These are phyloP conservation scores for Melocanna baccifera DNA, from an alignment of 176 grass and related monocot genomes.

Conservation along the genomic window DNA sequence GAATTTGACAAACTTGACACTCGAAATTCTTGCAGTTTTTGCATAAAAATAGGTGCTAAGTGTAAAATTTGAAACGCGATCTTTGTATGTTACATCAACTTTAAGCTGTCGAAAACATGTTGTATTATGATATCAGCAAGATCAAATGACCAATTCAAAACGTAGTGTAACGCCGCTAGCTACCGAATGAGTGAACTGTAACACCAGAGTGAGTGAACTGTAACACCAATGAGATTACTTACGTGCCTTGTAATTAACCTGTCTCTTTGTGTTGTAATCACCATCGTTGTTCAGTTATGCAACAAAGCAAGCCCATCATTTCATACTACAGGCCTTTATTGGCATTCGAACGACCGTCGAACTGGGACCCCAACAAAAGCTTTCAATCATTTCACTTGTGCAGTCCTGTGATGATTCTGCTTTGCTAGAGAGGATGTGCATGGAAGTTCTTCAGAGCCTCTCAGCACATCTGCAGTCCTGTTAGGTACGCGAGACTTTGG, in stretches of 20 bases:
- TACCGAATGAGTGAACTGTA: not conserved
- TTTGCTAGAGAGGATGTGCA: constrained; percentile 15
- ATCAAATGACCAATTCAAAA: not conserved
- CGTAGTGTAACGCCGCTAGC: not conserved
- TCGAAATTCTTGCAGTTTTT: not conserved
- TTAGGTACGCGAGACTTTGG: not conserved
- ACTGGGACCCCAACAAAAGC: not conserved
- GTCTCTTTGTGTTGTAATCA: constrained; percentile 21
- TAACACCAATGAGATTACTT: not conserved
- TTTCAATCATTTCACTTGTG: constrained; percentile 1
- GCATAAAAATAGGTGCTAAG: not conserved
- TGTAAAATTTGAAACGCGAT: not conserved
- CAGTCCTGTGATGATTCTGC: constrained; percentile 11
- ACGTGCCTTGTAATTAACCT: constrained; percentile 12
- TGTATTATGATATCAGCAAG: not conserved
- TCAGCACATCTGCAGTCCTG: not conserved
- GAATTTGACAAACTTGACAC: not conserved
- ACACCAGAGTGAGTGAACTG: no score
- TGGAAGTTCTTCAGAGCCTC: not conserved
- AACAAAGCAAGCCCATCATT: constrained; percentile 10
- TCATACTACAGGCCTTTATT: constrained; percentile 28
- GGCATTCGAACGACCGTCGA: no score
- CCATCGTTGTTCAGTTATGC: not conserved
- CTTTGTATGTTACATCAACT: not conserved
- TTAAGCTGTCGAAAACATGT: not conserved